These are phyloP conservation scores for Malania oleifera DNA, from an alignment of 164 flowering plant species.

Conservation along the genomic window DNA sequence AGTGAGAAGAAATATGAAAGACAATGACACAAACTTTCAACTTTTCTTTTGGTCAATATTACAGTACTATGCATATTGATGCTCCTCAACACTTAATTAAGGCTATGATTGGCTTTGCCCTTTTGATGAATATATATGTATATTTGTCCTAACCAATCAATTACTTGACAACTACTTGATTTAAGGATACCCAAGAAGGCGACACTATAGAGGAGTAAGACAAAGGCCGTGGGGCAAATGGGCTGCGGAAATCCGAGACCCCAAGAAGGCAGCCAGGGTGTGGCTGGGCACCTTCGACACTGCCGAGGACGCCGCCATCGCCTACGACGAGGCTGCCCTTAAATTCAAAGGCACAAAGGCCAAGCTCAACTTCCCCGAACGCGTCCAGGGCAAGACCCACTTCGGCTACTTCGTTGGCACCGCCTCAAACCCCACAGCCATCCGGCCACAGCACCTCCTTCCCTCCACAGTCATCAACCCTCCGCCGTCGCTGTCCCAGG, in stretches of 20 bases:
- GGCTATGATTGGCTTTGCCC: too few species aligned
- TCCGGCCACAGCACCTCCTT: not conserved
- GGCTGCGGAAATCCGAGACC: constrained; percentile 76
- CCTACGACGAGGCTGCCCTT: constrained; percentile 68
- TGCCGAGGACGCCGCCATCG: constrained; percentile 63
- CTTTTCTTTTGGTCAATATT: too few species aligned
- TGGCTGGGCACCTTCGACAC: constrained; percentile 78
- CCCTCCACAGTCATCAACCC: too few species aligned
- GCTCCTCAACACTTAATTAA: too few species aligned
- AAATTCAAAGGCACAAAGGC: constrained; percentile 67
- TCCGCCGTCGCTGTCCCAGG: constrained; percentile 11
- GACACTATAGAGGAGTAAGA: constrained; percentile 64
- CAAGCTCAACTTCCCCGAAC: constrained; percentile 62
- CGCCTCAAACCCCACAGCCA: too few species aligned
- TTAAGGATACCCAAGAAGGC: constrained; percentile 28
- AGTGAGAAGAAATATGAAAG: too few species aligned
- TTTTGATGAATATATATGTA: too few species aligned
- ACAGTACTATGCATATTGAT: too few species aligned
- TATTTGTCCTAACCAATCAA: too few species aligned
- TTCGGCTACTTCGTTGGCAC: constrained; percentile 6
- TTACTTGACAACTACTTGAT: too few species aligned
- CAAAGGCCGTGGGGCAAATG: constrained; percentile 81
- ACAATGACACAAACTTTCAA: too few species aligned
- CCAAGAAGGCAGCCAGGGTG: constrained; percentile 63
- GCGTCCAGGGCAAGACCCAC: constrained; percentile 34